phyloP scores from a whole-genome alignment of 768 basidiomycete species.

The Suillus hirtellus region DNA sequence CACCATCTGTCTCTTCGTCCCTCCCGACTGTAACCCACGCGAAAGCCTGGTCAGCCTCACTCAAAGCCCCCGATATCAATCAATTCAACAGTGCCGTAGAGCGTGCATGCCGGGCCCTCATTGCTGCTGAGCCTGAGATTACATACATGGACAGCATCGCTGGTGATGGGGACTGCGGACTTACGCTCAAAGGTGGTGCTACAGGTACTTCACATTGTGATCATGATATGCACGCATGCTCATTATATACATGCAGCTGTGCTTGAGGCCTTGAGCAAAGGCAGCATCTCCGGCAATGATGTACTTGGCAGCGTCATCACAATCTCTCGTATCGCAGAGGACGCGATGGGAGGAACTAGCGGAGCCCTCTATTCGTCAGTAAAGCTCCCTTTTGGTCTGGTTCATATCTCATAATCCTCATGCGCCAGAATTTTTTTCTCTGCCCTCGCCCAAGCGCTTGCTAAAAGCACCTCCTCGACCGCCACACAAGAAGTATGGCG shows the following conservation, averaged over 20 bases:
- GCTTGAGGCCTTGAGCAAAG: constrained; percentile 54
- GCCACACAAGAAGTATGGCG: constrained; percentile 58
- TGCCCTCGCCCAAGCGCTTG: constrained; percentile 74
- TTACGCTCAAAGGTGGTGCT: constrained; percentile 74
- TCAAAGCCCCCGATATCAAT: constrained; percentile 45
- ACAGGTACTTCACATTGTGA: constrained; percentile 42
- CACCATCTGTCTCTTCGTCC: constrained; percentile 15
- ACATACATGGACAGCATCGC: constrained; percentile 89
- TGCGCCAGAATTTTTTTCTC: constrained; percentile 83
- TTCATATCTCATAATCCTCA: not conserved
- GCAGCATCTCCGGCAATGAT: constrained; percentile 60
- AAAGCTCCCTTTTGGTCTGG: not conserved
- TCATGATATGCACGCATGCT: not conserved
- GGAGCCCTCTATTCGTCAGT: constrained; percentile 90
- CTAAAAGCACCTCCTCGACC: constrained; percentile 32
- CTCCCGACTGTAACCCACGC: constrained; percentile 15
- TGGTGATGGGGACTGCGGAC: constrained; percentile 83
- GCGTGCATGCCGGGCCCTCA: constrained; percentile 63
- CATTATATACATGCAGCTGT: constrained; percentile 46
- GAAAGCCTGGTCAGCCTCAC: constrained; percentile 12
- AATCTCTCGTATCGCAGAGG: constrained; percentile 76
- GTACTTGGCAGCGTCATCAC: constrained; percentile 63
- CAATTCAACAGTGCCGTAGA: constrained; percentile 56
- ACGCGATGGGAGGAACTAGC: constrained; percentile 89
- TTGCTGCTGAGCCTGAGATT: constrained; percentile 84